These are phyloP conservation scores for Zymoseptoria tritici DNA, from an alignment of 2,329 filamentous ascomycete genomes.

Conservation along the genomic window DNA sequence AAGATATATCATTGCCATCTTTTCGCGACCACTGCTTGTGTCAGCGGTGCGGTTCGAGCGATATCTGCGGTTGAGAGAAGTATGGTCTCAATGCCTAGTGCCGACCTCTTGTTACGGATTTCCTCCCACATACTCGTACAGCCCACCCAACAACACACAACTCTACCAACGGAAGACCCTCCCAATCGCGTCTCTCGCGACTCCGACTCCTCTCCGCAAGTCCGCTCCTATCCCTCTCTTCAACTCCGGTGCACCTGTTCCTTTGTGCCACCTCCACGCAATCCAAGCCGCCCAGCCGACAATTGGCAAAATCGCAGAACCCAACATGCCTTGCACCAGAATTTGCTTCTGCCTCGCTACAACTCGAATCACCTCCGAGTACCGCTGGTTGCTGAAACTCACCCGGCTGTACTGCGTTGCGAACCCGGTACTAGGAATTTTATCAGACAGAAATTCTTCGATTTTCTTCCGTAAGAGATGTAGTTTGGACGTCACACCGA, in stretches of 20 bases:
- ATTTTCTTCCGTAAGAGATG: conserved; percentile 78
- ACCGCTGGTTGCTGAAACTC: conserved; percentile 88
- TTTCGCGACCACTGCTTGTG: not conserved
- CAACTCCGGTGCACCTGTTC: conserved; percentile 8
- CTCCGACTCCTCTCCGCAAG: not conserved
- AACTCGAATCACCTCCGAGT: conserved; percentile 68
- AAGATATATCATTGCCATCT: not conserved
- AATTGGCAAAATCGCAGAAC: conserved; percentile 37
- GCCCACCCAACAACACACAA: not conserved
- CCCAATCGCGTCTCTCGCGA: not conserved
- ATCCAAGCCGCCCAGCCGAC: conserved; percentile 22
- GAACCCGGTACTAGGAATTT: conserved; percentile 73
- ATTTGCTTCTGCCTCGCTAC: conserved; percentile 60
- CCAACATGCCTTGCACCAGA: conserved; percentile 34
- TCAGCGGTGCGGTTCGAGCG: not conserved
- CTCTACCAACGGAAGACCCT: not conserved
- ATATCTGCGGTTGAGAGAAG: not conserved
- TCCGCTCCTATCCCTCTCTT: not conserved
- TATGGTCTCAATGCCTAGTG: not conserved
- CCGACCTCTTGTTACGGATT: not conserved
- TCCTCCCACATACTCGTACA: not conserved
- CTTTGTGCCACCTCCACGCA: conserved; percentile 21
- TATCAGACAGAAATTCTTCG: conserved; percentile 74
- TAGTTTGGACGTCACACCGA: conserved; percentile 66
- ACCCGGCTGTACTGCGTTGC: conserved; percentile 87